These are phyloP conservation scores for Pythium utonaiense DNA, from an alignment of 352 stramenopile species.

Conservation along the genomic window DNA sequence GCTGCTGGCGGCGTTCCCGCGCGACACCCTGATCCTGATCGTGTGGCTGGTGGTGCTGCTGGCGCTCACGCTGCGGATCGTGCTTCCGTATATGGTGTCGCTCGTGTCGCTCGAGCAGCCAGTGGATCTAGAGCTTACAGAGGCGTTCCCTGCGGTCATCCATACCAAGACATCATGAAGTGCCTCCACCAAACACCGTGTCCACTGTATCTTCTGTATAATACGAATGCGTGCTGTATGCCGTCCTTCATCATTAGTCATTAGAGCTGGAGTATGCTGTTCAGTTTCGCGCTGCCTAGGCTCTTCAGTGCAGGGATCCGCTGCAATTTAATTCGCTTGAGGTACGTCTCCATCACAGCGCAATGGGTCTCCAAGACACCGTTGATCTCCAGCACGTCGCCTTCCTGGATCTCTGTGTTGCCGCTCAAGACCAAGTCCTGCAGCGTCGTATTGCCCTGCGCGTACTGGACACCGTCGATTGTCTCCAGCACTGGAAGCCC, in stretches of 20 bases:
- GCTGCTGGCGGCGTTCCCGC: conserved; percentile 50
- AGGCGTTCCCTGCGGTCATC: not conserved
- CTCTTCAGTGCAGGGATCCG: conserved; percentile 32
- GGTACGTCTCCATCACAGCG: conserved; percentile 39
- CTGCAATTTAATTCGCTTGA: conserved; percentile 66
- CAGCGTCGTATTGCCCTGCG: conserved; percentile 49
- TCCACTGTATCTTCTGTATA: not conserved
- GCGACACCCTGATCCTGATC: conserved; percentile 48
- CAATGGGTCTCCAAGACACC: conserved; percentile 35
- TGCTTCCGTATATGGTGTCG: conserved; percentile 45
- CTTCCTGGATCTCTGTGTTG: conserved; percentile 39
- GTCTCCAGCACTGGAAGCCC: conserved; percentile 56
- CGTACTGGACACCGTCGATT: conserved; percentile 51
- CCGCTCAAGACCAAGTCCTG: conserved; percentile 66
- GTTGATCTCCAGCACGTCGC: conserved; percentile 37
- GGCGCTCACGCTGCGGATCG: conserved; percentile 28
- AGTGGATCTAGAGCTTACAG: conserved; percentile 31
- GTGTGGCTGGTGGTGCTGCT: conserved; percentile 51
- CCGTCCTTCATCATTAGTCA: not conserved
- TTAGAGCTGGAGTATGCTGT: conserved; percentile 28
- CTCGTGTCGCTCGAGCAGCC: conserved; percentile 46
- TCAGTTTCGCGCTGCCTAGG: conserved; percentile 4
- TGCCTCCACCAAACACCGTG: too few relatives aligned
- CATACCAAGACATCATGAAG: conserved; percentile 24
- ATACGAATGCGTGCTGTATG: not conserved